Percentiles rank a stretch among this genome's conserved stretches.
Conservation (phyloP, 768 basidiomycete species). For the Harrya chromipes region DNA sequence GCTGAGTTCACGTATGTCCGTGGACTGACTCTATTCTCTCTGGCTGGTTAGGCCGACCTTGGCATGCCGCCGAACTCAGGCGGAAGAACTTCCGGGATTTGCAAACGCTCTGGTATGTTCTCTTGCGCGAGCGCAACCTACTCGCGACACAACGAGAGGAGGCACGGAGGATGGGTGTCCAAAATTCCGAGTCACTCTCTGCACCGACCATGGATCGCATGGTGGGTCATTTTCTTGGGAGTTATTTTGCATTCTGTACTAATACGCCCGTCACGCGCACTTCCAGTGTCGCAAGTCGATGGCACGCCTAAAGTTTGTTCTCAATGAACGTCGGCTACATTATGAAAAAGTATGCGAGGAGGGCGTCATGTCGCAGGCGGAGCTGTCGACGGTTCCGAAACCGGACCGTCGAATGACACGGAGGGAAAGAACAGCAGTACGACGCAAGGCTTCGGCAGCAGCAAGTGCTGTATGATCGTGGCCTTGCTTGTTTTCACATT, state of each 20-base stretch:
- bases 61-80: conserved; percentile 83
- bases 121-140: conserved; percentile 85
- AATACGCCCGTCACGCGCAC: not conserved
- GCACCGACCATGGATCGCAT: conserved; percentile 38
- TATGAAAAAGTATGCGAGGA: conserved; percentile 46
- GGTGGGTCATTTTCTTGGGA: conserved; percentile 32
- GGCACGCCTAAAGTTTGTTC: conserved; percentile 92
- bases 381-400: conserved; percentile 9
- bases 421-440: conserved; percentile 17
- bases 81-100: conserved; percentile 90
- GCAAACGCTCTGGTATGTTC: conserved; percentile 93
- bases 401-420: conserved; percentile 19
- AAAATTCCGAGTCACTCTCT: conserved; percentile 25
- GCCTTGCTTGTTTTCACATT: conserved; percentile 5
- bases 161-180: conserved; percentile 56
- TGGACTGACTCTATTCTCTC: conserved; percentile 3
- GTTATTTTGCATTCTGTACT: not conserved
- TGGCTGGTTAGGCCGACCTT: conserved; percentile 68
- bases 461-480: conserved; percentile 3
- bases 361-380: conserved; percentile 19
- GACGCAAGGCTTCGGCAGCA: conserved; percentile 9
- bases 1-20: not conserved
- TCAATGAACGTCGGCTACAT: conserved; percentile 87
- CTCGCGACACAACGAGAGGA: conserved; percentile 87
- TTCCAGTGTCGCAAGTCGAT: conserved; percentile 86